Evolutionary conservation across 1,284 basidiomycete species (phyloP), one percentile per base, ranked within the genome.

Genomic region (Moesziomyces sp.): DNA sequence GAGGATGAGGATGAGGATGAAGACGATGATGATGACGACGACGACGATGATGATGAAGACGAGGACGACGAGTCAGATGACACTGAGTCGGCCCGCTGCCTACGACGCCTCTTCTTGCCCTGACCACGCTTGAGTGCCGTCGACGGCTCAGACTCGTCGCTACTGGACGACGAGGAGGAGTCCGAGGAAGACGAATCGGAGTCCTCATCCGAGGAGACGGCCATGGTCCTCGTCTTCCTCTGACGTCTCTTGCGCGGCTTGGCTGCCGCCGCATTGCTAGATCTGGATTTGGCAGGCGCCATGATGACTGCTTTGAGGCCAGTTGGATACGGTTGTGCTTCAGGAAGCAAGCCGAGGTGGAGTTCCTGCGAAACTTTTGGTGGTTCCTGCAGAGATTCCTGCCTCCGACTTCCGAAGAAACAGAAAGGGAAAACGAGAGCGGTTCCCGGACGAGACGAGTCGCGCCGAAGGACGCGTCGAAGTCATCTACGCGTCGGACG

Each of bases 121-220:
- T 26, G 23, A 21, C 16, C 14, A 3, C 3, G 18, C 13, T 16
- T 5, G 16, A 18, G 38, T 16, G 14, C 6, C 2, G 14, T 5
- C 6, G 16, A 14, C 16, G 38, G 13, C 3, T 61, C 58, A 1
- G 55, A 61, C 16, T 54, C 61, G 21, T 57, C 61, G 16, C 47
- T 52, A 18, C 56, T 56, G 3, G 58, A 63, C 19, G 60, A 70
- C 9, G 61, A 63, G 23, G 52, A 57, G 4, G 51, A 53, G 1
- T 65, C 59, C n/a, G 56, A 54, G n/a, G 71, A 69, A 16, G 71
- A 74, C 26, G 64, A 61, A 33, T 69, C 62, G 50, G 64, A 67
- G 16, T 54, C 51, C 26, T 56, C 52, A 21, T 62, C 65, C 0
- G 66, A 69, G 28, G 65, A 69, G 3, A 62, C 62, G 16, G 66